Evolutionary conservation across 805 yeast species (phyloP).

Genomic region (Lipomyces spencermartinsiae): DNA sequence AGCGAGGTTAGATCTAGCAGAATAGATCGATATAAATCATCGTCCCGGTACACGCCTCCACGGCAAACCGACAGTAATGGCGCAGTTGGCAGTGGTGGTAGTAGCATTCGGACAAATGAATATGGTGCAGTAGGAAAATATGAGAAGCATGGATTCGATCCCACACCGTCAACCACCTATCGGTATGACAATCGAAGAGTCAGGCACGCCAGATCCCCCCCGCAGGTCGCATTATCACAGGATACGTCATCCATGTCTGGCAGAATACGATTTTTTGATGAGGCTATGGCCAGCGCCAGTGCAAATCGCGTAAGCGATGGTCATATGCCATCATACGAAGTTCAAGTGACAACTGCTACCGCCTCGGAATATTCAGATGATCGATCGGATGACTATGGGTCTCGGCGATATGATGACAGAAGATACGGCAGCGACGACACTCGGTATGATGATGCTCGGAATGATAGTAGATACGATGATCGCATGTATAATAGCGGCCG

Average conservation of each 20-base stretch:
- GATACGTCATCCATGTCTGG: not conserved
- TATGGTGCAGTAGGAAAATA: not conserved
- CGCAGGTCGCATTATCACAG: slow-evolving; percentile 1
- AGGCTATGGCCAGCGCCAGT: not conserved
- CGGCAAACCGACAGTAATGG: not conserved
- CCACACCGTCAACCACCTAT: not conserved
- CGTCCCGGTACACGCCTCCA: slow-evolving; percentile 8
- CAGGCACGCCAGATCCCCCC: not conserved
- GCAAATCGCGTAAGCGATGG: not conserved
- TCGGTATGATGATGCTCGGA: not conserved
- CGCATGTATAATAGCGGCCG: not conserved
- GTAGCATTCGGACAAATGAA: not conserved
- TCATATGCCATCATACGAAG: not conserved
- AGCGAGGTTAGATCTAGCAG: not conserved
- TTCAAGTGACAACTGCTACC: not conserved
- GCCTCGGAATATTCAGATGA: slow-evolving; percentile 14
- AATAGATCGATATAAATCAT: not conserved
- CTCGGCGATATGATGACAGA: slow-evolving; percentile 11
- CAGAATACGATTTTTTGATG: not conserved
- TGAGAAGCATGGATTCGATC: not conserved
- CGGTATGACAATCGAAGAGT: not conserved
- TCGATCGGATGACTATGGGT: slow-evolving; percentile 13
- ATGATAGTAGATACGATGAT: not conserved
- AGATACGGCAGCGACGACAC: not conserved
- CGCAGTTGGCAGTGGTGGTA: not conserved